Evolutionary conservation across 169 alveolate genomes (phyloP).

Genomic region (Plasmodium yoelii): DNA sequence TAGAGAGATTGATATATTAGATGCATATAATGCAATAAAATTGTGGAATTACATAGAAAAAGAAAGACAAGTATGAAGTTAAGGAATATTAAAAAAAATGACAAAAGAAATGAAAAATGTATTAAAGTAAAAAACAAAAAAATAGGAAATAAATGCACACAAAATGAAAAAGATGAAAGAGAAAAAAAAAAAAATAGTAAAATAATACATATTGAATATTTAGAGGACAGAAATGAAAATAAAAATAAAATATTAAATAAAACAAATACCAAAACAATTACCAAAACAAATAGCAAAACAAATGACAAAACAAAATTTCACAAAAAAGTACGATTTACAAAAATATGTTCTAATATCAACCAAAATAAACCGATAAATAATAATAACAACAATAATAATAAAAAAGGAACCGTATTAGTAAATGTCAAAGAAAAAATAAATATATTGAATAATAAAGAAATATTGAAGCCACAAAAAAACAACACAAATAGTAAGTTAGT

Average conservation of each 20-base stretch:
- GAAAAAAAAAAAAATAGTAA: not conserved
- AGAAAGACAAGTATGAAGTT: constrained; percentile 6
- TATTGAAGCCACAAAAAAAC: too few species aligned
- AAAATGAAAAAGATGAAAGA: not conserved
- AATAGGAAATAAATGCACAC: not conserved
- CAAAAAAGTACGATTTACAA: not conserved
- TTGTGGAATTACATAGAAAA: not conserved
- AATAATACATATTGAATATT: not conserved
- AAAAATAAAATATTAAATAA: not conserved
- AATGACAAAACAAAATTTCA: not conserved
- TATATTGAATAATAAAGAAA: too few species aligned
- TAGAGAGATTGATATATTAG: too few species aligned
- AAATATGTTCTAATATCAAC: too few species aligned
- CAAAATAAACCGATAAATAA: too few species aligned
- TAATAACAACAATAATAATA: too few species aligned
- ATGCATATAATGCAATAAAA: too few species aligned
- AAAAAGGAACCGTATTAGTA: too few species aligned
- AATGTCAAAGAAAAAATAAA: too few species aligned
- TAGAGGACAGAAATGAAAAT: not conserved
- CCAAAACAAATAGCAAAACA: too few species aligned
- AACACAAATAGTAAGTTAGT: too few species aligned
- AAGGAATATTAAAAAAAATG: not conserved
- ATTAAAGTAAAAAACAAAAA: not conserved
- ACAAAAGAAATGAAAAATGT: not conserved
- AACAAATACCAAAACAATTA: not conserved